Evolutionary conservation across 2,329 filamentous ascomycete genomes (phyloP).

Genomic region (Stemphylium vesicarium): DNA sequence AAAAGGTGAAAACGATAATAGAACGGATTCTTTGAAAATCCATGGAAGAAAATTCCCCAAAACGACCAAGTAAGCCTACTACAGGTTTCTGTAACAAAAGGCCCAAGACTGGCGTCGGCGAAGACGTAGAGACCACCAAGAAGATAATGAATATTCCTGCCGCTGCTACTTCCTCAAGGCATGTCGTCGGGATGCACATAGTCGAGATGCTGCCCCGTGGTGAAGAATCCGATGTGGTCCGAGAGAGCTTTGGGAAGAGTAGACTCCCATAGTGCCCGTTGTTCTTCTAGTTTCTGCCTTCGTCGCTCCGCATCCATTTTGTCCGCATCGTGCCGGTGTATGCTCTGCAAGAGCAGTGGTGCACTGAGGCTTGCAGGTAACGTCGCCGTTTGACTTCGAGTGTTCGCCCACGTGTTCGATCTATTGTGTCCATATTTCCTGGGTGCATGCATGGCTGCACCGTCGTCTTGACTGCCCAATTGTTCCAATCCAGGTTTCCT

Average conservation of each 20-base stretch:
- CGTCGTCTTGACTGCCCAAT: constrained; percentile 17
- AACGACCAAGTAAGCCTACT: neutral
- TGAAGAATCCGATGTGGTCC: constrained; percentile 14
- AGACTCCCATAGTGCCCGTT: constrained; percentile 28
- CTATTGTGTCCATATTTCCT: constrained; percentile 9
- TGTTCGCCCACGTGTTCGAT: constrained; percentile 14
- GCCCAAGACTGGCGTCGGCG: neutral
- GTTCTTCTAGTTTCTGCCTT: constrained; percentile 14
- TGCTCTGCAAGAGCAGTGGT: constrained; percentile 11
- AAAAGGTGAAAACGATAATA: neutral
- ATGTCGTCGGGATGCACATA: constrained; percentile 2
- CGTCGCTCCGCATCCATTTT: constrained; percentile 2
- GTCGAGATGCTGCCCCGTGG: constrained; percentile 9
- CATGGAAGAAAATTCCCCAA: neutral
- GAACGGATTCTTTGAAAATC: neutral
- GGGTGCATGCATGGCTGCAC: constrained; percentile 2
- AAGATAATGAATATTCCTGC: neutral
- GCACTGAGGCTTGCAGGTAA: constrained; percentile 5
- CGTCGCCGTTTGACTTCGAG: constrained; percentile 8
- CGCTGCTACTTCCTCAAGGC: neutral
- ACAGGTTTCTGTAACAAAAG: no score
- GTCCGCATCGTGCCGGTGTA: constrained; percentile 8
- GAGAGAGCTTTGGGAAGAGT: constrained; percentile 21
- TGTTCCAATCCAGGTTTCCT: constrained; percentile 22
- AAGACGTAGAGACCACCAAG: neutral